A percentile compares a stretch with the other conserved stretches of the same genome.
phyloP scores from a whole-genome alignment of 352 stramenopile species.

The Globisporangium takayamanum region DNA sequence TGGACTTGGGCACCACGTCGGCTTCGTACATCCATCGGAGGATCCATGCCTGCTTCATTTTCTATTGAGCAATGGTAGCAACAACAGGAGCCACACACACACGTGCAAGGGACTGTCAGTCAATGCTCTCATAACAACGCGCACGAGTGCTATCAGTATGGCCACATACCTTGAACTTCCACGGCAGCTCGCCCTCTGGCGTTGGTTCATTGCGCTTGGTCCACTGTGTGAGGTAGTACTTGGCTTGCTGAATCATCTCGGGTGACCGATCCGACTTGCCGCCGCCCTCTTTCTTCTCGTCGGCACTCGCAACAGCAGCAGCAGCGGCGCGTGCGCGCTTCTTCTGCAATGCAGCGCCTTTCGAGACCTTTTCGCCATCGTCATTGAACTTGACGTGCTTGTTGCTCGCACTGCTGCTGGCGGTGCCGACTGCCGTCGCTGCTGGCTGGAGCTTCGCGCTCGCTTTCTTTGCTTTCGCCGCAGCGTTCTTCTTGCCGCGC shows the following conservation, averaged over 20 bases:
- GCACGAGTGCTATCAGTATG: not conserved
- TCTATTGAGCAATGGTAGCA: conserved; percentile 23
- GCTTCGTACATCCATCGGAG: conserved; percentile 79
- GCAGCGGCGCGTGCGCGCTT: conserved; percentile 32
- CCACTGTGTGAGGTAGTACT: conserved; percentile 81
- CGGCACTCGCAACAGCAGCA: conserved; percentile 1
- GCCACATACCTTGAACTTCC: conserved; percentile 72
- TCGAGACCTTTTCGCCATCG: conserved; percentile 41
- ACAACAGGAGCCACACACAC: conserved; percentile 1
- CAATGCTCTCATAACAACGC: not conserved
- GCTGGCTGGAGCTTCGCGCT: not conserved
- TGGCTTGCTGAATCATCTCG: conserved; percentile 74
- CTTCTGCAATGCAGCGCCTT: conserved; percentile 23
- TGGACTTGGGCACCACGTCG: conserved; percentile 73
- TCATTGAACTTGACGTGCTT: conserved; percentile 72
- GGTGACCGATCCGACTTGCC: conserved; percentile 67
- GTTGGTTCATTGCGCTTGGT: conserved; percentile 46
- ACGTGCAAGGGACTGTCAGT: not conserved
- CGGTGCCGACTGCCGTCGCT: conserved; percentile 14
- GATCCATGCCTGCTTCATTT: conserved; percentile 82
- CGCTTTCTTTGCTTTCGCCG: conserved; percentile 19
- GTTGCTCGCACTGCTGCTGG: conserved; percentile 10
- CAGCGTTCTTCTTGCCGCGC: conserved; percentile 59
- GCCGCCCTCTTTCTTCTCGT: conserved; percentile 32
- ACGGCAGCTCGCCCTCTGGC: conserved; percentile 47